Evolutionary conservation across 129 eudicot species (phyloP), one percentile per base, ranked within the genome.

Genomic region (Flaveria linearis): DNA sequence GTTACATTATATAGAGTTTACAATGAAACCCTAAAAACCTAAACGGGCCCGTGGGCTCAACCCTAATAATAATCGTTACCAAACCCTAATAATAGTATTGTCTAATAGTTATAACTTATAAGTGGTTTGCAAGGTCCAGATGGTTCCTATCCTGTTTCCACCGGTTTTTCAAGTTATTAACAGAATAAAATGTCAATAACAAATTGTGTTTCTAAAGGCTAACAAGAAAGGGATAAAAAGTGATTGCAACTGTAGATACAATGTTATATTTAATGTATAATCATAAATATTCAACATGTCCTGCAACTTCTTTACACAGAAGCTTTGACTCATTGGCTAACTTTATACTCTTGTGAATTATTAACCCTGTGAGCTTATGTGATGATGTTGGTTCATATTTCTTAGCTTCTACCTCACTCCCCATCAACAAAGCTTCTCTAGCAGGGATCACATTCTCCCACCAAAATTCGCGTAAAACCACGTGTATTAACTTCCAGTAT

Each of bases 371-470:
- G 63, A 82, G 79, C 72, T 79, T 89, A 82, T 94, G 99, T 0
- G 84, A 78, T 17, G 99, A 86, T 0, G 73, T 49, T 62, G 99
- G 97, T 72, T 84, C 81, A 60, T 80, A 90, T 17, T 76, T 79
- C 69, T 67, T 86, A 51, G 91, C 94, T 71, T 88, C 96, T 64
- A 86, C 93, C 81, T 83, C 87, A 71, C 45, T 71, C 74, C 96
- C 96, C 47, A 83, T 69, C 69, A 85, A 51, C 78, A 94, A 71
- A 66, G 96, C 91, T 70, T 90, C 89, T 53, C 96, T 70, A 47
- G 98, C 98, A 15, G 98, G 96, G 61, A 93, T 25, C 50, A 94
- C 96, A 82, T 89, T 94, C 73, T 86, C 96, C 97, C 97, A 94
- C 99, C 99, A 94, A 85, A 94, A 94, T 77, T 91, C 99, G 0